phyloP scores from a whole-genome alignment of 495 filamentous ascomycete species.

The Penicillium parvum region DNA sequence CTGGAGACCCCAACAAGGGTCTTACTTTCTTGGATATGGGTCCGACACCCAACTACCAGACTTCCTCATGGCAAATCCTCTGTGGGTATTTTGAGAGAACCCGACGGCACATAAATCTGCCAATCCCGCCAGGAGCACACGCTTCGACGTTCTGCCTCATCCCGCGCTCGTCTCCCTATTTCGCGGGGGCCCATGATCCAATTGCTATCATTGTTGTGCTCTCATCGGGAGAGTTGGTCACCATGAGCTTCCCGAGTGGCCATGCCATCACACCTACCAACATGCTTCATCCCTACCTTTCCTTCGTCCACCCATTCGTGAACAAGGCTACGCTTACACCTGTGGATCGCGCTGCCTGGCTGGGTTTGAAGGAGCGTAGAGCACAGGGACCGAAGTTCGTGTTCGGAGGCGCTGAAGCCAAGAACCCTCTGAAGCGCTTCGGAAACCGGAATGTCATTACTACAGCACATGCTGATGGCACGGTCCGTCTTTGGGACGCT shows the following conservation, averaged over 20 bases:
- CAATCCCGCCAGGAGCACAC: conserved; percentile 72
- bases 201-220: conserved; percentile 76
- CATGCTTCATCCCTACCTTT: conserved; percentile 77
- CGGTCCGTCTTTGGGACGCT: conserved; percentile 81
- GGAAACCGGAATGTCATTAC: conserved; percentile 77
- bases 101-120: conserved; percentile 63
- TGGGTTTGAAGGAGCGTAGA: conserved; percentile 79
- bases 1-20: conserved; percentile 61
- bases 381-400: conserved; percentile 69
- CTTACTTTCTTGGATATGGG: conserved; percentile 88
- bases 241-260: conserved; percentile 85
- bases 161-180: conserved; percentile 76
- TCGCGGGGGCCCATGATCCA: conserved; percentile 82
- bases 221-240: conserved; percentile 80
- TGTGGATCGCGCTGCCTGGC: conserved; percentile 74
- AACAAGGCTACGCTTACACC: conserved; percentile 61
- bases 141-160: conserved; percentile 80
- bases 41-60: conserved; percentile 81
- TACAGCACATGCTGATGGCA: conserved; percentile 83
- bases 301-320: conserved; percentile 84
- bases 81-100: conserved; percentile 68
- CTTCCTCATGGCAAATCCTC: conserved; percentile 81
- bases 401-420: conserved; percentile 67
- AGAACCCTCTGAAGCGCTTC: conserved; percentile 63
- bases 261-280: conserved; percentile 88